Conservation (phyloP, 2,329 filamentous ascomycete species). For the Coleophoma eucalyptorum region DNA sequence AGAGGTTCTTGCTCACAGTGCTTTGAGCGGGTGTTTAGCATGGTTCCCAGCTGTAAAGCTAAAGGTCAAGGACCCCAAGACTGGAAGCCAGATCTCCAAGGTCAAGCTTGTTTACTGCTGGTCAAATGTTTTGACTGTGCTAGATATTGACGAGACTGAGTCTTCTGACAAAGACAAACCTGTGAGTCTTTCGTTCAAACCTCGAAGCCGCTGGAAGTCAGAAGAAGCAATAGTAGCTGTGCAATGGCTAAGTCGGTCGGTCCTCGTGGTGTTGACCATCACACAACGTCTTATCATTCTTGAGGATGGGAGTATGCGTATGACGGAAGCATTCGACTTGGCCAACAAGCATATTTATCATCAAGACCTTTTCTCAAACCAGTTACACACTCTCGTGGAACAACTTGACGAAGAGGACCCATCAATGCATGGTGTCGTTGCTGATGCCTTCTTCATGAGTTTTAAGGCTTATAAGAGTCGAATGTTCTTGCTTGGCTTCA, state of each 20-base stretch:
- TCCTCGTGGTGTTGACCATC: slow-evolving; percentile 87
- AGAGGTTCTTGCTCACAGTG: slow-evolving; percentile 83
- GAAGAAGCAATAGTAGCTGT: slow-evolving; percentile 95
- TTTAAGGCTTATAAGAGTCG: slow-evolving; percentile 93
- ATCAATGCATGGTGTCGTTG: slow-evolving; percentile 92
- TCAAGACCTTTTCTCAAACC: slow-evolving; percentile 81
- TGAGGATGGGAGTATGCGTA: slow-evolving; percentile 82
- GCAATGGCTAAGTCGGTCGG: slow-evolving; percentile 93
- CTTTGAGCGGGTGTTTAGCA: slow-evolving; percentile 88
- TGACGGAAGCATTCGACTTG: slow-evolving; percentile 93
- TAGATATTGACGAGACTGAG: slow-evolving; percentile 77
- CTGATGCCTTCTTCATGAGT: slow-evolving; percentile 97
- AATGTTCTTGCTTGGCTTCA: slow-evolving; percentile 89
- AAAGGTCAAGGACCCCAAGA: slow-evolving; percentile 67
- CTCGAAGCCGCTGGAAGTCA: slow-evolving; percentile 85
- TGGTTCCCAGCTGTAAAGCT: slow-evolving; percentile 97
- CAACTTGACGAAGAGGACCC: slow-evolving; percentile 81
- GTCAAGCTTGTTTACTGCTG: slow-evolving; percentile 96
- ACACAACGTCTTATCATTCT: slow-evolving; percentile 90
- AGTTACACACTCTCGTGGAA: slow-evolving; percentile 81
- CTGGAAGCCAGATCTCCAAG: slow-evolving; percentile 66
- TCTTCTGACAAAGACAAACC: slow-evolving; percentile 72
- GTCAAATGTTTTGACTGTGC: slow-evolving; percentile 93
- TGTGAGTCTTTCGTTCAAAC: slow-evolving; percentile 72
- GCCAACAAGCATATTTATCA: slow-evolving; percentile 92